Evolutionary conservation across 2,329 filamentous ascomycete species (phyloP).

Genomic region (Xylaria sp.): DNA sequence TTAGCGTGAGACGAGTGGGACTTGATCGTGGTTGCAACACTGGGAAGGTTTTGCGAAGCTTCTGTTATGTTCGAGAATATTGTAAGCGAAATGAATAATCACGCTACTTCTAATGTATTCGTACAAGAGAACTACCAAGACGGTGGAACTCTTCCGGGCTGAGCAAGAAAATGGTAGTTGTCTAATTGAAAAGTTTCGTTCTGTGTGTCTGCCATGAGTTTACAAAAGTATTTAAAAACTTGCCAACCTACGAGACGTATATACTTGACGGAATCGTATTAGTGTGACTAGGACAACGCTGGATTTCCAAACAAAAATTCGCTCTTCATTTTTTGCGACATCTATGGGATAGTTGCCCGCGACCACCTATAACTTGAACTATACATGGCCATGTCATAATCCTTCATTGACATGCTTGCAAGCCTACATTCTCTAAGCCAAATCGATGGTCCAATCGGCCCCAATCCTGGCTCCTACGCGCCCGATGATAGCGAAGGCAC

Average conservation of each 20-base stretch:
- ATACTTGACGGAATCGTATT: background rate
- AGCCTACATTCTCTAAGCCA: slow-evolving; percentile 44
- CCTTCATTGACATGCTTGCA: slow-evolving; percentile 1
- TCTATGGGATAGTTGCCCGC: slow-evolving; percentile 1
- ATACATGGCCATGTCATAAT: slow-evolving; percentile 4
- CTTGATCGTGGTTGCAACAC: background rate
- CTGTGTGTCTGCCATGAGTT: no score
- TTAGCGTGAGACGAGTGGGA: slow-evolving; percentile 7
- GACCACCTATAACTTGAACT: slow-evolving; percentile 1
- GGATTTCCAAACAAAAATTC: background rate
- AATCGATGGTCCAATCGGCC: slow-evolving; percentile 61
- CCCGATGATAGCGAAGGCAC: slow-evolving; percentile 63
- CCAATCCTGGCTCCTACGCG: slow-evolving; percentile 63
- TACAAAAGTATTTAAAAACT: no score
- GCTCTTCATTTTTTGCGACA: slow-evolving; percentile 17
- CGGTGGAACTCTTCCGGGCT: background rate
- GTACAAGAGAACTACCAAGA: background rate
- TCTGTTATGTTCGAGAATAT: background rate
- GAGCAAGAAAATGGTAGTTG: no score
- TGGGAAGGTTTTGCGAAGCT: background rate
- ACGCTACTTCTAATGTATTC: background rate
- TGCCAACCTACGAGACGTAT: background rate
- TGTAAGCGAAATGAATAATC: background rate
- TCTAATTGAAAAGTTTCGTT: no score
- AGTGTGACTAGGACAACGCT: background rate